These are phyloP conservation scores for Diutina ranongensis DNA, from an alignment of 1,139 yeast species.

Conservation along the genomic window DNA sequence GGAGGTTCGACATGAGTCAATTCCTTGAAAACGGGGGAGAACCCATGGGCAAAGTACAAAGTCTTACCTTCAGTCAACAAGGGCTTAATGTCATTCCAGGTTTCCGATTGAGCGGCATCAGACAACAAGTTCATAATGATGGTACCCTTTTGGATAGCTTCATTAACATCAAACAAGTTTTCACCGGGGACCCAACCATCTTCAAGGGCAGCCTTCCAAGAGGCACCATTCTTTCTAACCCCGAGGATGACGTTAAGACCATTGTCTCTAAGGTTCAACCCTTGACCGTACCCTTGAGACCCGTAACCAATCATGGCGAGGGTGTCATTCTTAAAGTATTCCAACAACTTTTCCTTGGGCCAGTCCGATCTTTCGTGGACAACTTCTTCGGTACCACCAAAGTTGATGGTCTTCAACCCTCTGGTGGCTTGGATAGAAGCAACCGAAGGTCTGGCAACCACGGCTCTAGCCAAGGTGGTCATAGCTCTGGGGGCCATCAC, in stretches of 20 bases:
- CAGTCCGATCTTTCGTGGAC: conserved; percentile 99
- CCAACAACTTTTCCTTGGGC: conserved; percentile 94
- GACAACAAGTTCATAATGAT: conserved; percentile 95
- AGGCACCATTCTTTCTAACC: conserved; percentile 97
- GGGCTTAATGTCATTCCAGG: conserved; percentile 84
- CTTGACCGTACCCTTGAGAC: conserved; percentile 99
- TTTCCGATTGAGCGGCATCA: conserved; percentile 99
- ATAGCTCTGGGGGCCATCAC: conserved; percentile 6
- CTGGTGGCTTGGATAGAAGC: conserved; percentile 40
- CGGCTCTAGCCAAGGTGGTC: conserved; percentile 11
- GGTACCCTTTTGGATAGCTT: conserved; percentile 88
- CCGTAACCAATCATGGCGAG: conserved; percentile 98
- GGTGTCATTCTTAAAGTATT: conserved; percentile 96
- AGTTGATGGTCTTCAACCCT: conserved; percentile 94
- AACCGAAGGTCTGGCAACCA: conserved; percentile 21
- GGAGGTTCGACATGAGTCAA: conserved; percentile 96
- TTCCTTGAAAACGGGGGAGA: conserved; percentile 98
- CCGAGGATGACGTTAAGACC: conserved; percentile 96
- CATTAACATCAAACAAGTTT: conserved; percentile 88
- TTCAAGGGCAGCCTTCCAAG: conserved; percentile 98
- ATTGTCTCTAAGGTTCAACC: conserved; percentile 97
- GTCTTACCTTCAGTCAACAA: conserved; percentile 94
- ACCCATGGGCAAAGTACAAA: conserved; percentile 97
- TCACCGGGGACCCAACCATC: conserved; percentile 99
- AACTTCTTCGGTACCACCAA: conserved; percentile 89